Percentiles rank a stretch among this genome's conserved stretches.
These are phyloP conservation scores for Excoecaria agallocha DNA, from an alignment of 345 rosid genomes.

Conservation along the genomic window DNA sequence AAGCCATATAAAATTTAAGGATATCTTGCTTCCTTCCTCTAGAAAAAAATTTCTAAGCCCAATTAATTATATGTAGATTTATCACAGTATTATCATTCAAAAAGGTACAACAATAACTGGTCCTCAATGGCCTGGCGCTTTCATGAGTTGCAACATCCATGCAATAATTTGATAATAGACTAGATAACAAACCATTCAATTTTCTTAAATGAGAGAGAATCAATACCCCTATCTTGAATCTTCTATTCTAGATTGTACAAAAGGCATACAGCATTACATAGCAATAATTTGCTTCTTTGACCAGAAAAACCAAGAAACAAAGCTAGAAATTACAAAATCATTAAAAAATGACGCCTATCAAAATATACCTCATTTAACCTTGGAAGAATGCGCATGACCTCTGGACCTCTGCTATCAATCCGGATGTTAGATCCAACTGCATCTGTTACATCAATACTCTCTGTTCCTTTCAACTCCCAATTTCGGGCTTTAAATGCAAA, in stretches of 20 bases:
- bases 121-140: background rate
- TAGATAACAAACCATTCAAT: background rate
- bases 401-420: constrained; percentile 98
- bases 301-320: constrained; percentile 11
- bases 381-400: constrained; percentile 89
- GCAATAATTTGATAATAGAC: background rate
- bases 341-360: background rate
- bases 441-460: constrained; percentile 90
- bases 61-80: background rate
- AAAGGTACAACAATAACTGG: no score
- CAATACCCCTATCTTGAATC: background rate
- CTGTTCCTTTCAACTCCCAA: constrained; percentile 98
- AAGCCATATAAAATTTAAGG: background rate
- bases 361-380: constrained; percentile 83
- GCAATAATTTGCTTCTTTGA: background rate
- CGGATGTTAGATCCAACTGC: constrained; percentile 97
- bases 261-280: background rate
- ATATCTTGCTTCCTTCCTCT: background rate
- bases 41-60: background rate
- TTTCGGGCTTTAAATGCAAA: constrained; percentile 98
- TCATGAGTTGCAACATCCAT: background rate
- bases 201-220: background rate
- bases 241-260: background rate
- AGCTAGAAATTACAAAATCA: constrained; percentile 5
- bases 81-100: background rate